Evolutionary conservation across 202 grass and related monocot species (phyloP), one percentile per base, ranked within the genome.

Genomic region (Brachypodium distachyon): DNA sequence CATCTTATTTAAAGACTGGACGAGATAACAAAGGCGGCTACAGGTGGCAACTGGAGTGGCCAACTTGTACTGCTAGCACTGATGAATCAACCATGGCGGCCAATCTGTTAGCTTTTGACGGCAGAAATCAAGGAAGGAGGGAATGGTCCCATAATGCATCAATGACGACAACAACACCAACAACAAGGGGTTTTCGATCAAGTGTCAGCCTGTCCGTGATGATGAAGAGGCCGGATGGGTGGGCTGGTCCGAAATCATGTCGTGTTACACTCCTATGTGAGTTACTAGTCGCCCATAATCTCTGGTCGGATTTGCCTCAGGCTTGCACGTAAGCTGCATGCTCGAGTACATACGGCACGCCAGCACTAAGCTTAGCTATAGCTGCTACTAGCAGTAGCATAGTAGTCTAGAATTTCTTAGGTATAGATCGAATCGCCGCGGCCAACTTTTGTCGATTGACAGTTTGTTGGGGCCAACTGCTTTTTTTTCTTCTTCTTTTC

Each of bases 251-350:
- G n/a, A n/a, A n/a, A n/a, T n/a, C n/a, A n/a, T n/a, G n/a, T n/a
- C n/a, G n/a, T n/a, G n/a, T n/a, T n/a, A n/a, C n/a, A n/a, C n/a
- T n/a, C n/a, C n/a, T n/a, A n/a, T n/a, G n/a, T n/a, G n/a, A n/a
- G n/a, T n/a, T n/a, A n/a, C n/a, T n/a, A 78, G 51, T 78, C 50
- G 23, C 26, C 73, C 79, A 78, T 78, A 2, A 67, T 78, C 50
- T 60, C 32, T 21, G 58, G 59, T 52, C 32, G 37, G 25, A 12
- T 47, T 49, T 76, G 73, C 66, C 79, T 72, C 56, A 5, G 29
- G 26, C 47, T 76, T 46, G 16, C 62, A 71, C 72, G 37, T 41
- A 28, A 29, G 19, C 57, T 6, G 48, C 52, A 1, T 70, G 47
- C 26, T 75, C 44, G 9, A 74, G 33, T 60, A 52, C 22, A 31